phyloP scores from a whole-genome alignment of 2,329 filamentous ascomycete species.

The Chrysoporthe cubensis region DNA sequence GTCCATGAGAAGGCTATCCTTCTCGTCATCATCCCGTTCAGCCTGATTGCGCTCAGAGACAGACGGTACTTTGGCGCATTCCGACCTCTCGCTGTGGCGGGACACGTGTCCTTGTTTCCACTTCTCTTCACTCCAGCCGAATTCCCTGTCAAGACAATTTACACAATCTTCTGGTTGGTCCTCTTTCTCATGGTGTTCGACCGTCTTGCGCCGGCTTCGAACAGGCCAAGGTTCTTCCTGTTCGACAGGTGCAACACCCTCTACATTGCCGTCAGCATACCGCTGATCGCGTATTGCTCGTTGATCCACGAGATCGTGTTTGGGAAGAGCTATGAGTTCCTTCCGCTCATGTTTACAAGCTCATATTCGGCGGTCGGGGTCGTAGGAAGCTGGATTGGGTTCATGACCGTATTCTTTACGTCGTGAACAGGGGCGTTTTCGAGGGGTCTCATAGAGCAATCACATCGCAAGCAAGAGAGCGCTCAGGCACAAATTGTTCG shows the following conservation, averaged over 20 bases:
- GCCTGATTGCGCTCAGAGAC: slow-evolving; percentile 86
- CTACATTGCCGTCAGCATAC: slow-evolving; percentile 89
- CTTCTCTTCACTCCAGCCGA: slow-evolving; percentile 90
- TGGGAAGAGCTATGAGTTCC: slow-evolving; percentile 80
- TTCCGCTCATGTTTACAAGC: slow-evolving; percentile 97
- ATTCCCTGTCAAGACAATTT: slow-evolving; percentile 91
- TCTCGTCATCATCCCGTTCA: slow-evolving; percentile 93
- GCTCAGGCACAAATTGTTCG: background rate
- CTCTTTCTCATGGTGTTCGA: slow-evolving; percentile 87
- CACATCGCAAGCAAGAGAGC: background rate
- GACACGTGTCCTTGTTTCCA: slow-evolving; percentile 94
- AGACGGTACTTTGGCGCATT: slow-evolving; percentile 91
- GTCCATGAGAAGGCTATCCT: slow-evolving; percentile 98
- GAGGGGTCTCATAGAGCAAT: background rate
- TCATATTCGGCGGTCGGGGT: slow-evolving; percentile 94
- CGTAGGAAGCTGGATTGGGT: slow-evolving; percentile 92
- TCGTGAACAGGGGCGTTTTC: slow-evolving; percentile 41
- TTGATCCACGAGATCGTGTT: slow-evolving; percentile 83
- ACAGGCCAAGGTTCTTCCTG: slow-evolving; percentile 80
- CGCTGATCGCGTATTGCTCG: slow-evolving; percentile 86
- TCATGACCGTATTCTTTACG: slow-evolving; percentile 87
- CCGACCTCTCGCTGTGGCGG: slow-evolving; percentile 86
- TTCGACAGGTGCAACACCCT: slow-evolving; percentile 88
- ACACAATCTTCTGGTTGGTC: slow-evolving; percentile 90
- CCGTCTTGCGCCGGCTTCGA: slow-evolving; percentile 80